Conservation (phyloP, 2,329 filamentous ascomycete genomes). For the Hypomyces perniciosus region DNA sequence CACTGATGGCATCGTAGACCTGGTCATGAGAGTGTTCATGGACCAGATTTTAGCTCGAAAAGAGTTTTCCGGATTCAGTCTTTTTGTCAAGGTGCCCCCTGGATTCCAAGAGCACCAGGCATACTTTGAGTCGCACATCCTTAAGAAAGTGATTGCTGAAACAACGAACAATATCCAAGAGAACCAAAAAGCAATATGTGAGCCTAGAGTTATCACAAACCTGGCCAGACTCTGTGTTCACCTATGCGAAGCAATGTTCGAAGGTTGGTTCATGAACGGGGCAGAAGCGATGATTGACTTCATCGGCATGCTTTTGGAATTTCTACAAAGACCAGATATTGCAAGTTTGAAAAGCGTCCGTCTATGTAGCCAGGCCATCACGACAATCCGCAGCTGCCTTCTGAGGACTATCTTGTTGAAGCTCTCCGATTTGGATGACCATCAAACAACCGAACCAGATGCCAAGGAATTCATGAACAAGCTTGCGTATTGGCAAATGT, state of each 20-base stretch:
- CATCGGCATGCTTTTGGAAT: slow-evolving; percentile 76
- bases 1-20: slow-evolving; percentile 68
- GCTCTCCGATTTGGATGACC: slow-evolving; percentile 75
- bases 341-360: slow-evolving; percentile 77
- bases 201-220: slow-evolving; percentile 82
- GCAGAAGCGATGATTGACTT: slow-evolving; percentile 81
- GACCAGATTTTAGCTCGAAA: slow-evolving; percentile 82
- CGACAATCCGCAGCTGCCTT: slow-evolving; percentile 69
- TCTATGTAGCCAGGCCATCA: slow-evolving; percentile 80
- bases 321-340: slow-evolving; percentile 79
- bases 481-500: slow-evolving; percentile 92
- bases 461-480: slow-evolving; percentile 71
- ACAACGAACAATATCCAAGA: slow-evolving; percentile 64
- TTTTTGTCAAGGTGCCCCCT: slow-evolving; percentile 84
- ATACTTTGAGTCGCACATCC: slow-evolving; percentile 86
- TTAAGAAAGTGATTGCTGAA: slow-evolving; percentile 67
- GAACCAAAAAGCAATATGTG: slow-evolving; percentile 65
- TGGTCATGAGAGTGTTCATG: slow-evolving; percentile 73
- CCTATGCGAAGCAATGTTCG: slow-evolving; percentile 83
- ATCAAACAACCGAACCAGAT: slow-evolving; percentile 51
- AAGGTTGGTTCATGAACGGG: slow-evolving; percentile 93
- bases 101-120: slow-evolving; percentile 93
- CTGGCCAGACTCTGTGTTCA: slow-evolving; percentile 74
- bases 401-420: slow-evolving; percentile 72
- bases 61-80: slow-evolving; percentile 80